Evolutionary conservation across 768 basidiomycete genomes (phyloP).

Genomic region (Auriculariales sp.): DNA sequence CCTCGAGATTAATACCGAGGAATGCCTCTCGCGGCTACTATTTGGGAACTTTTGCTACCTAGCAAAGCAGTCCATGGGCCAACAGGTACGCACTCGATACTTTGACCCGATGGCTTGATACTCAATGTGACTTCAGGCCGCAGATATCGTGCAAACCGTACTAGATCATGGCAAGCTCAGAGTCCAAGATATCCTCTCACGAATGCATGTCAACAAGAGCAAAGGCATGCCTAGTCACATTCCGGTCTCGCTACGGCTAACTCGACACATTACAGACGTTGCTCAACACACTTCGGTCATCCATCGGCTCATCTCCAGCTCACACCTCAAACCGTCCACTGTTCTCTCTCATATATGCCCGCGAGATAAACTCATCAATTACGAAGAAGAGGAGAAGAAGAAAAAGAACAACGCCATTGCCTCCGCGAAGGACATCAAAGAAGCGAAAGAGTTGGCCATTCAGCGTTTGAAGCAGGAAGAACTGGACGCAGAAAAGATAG

Average conservation of each 20-base stretch:
- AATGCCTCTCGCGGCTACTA: conserved; percentile 67
- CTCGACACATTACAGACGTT: conserved; percentile 16
- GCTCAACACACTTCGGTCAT: conserved; percentile 43
- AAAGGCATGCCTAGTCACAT: conserved; percentile 31
- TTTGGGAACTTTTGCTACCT: conserved; percentile 74
- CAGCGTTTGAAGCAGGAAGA: conserved; percentile 54
- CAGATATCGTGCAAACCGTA: conserved; percentile 59
- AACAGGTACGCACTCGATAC: conserved; percentile 33
- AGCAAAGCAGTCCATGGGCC: conserved; percentile 56
- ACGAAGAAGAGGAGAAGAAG: conserved; percentile 63
- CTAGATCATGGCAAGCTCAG: conserved; percentile 80
- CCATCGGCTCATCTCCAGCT: conserved; percentile 51
- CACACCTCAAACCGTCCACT: conserved; percentile 73
- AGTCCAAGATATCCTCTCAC: conserved; percentile 44
- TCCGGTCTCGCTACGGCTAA: neutral
- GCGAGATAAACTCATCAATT: conserved; percentile 63
- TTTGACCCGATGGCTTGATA: neutral
- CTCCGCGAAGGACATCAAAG: conserved; percentile 61
- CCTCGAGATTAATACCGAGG: conserved; percentile 69
- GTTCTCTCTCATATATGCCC: conserved; percentile 66
- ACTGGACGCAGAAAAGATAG: conserved; percentile 57
- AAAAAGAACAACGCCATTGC: conserved; percentile 58
- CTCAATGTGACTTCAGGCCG: conserved; percentile 33
- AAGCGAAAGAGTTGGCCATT: conserved; percentile 53
- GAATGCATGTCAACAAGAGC: conserved; percentile 31